A percentile compares a stretch with the other conserved stretches of the same genome.
Evolutionary conservation across 371 early-diverging fungal species (phyloP).

Genomic region (Actinomortierella ambigua): DNA sequence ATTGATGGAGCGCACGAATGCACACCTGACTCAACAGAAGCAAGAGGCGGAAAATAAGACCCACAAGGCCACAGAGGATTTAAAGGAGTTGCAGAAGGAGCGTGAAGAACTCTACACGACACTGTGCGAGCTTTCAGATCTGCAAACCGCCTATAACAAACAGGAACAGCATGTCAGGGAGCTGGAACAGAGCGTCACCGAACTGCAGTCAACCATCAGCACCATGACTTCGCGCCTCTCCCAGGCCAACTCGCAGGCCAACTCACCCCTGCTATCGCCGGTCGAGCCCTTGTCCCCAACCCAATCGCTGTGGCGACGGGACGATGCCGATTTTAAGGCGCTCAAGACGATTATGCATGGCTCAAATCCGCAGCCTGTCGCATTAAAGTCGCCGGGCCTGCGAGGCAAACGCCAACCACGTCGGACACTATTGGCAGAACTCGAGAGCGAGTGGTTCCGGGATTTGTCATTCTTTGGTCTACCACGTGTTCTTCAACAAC

Average conservation of each 20-base stretch:
- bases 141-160: constrained; percentile 23
- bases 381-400: constrained; percentile 29
- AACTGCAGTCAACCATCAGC: constrained; percentile 29
- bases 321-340: constrained; percentile 31
- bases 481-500: constrained; percentile 25
- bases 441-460: constrained; percentile 47
- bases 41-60: constrained; percentile 31
- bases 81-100: constrained; percentile 18
- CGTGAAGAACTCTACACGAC: constrained; percentile 25
- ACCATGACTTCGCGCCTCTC: constrained; percentile 31
- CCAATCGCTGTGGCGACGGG: constrained; percentile 28
- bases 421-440: constrained; percentile 43
- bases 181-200: constrained; percentile 26
- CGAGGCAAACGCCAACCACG: constrained; percentile 23
- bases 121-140: constrained; percentile 15
- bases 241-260: constrained; percentile 13
- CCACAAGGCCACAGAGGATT: constrained; percentile 26
- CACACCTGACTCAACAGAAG: constrained; percentile 22
- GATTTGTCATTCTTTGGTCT: constrained; percentile 40
- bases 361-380: constrained; percentile 19
- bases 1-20: constrained; percentile 35
- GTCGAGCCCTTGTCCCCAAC: constrained; percentile 28
- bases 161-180: constrained; percentile 30
- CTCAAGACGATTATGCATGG: constrained; percentile 41
- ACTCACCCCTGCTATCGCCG: constrained; percentile 35